Evolutionary conservation across 2,329 filamentous ascomycete genomes (phyloP).

Genomic region (Colletotrichum chlorophyti): DNA sequence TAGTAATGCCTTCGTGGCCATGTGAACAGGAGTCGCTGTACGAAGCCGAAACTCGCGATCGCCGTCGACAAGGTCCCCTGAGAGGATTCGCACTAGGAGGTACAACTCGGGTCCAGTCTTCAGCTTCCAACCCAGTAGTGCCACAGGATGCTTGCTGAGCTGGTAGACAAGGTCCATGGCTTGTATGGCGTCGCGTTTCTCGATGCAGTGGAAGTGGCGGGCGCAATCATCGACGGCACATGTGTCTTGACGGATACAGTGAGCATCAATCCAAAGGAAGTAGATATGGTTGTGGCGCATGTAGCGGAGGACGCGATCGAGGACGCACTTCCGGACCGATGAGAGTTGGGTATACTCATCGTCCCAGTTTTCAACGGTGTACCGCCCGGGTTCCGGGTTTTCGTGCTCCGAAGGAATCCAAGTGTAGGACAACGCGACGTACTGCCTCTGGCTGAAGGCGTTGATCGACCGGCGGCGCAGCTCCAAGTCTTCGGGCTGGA

Average conservation of each 20-base stretch:
- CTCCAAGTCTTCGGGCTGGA: slow-evolving; percentile 1
- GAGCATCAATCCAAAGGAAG: slow-evolving; percentile 38
- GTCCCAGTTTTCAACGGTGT: slow-evolving; percentile 26
- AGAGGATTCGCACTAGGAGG: slow-evolving; percentile 30
- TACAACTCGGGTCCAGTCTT: slow-evolving; percentile 18
- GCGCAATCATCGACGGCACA: slow-evolving; percentile 28
- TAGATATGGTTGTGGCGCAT: slow-evolving; percentile 31
- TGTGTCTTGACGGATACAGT: slow-evolving; percentile 35
- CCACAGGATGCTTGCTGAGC: slow-evolving; percentile 37
- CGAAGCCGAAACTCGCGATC: slow-evolving; percentile 22
- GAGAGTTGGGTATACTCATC: slow-evolving; percentile 18
- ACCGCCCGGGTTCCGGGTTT: slow-evolving; percentile 21
- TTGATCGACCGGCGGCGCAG: slow-evolving; percentile 18
- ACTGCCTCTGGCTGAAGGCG: slow-evolving; percentile 15
- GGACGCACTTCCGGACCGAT: slow-evolving; percentile 33
- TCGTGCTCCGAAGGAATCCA: slow-evolving; percentile 31
- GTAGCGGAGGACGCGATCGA: slow-evolving; percentile 33
- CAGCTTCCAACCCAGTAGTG: slow-evolving; percentile 34
- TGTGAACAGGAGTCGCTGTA: neutral
- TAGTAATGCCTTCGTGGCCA: slow-evolving; percentile 30
- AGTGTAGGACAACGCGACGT: slow-evolving; percentile 35
- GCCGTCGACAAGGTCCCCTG: slow-evolving; percentile 28
- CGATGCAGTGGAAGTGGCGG: slow-evolving; percentile 29
- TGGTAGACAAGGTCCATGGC: slow-evolving; percentile 42
- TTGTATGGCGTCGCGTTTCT: slow-evolving; percentile 36